Evolutionary conservation across 2,329 filamentous ascomycete genomes (phyloP).

Genomic region (Xylariales sp.): DNA sequence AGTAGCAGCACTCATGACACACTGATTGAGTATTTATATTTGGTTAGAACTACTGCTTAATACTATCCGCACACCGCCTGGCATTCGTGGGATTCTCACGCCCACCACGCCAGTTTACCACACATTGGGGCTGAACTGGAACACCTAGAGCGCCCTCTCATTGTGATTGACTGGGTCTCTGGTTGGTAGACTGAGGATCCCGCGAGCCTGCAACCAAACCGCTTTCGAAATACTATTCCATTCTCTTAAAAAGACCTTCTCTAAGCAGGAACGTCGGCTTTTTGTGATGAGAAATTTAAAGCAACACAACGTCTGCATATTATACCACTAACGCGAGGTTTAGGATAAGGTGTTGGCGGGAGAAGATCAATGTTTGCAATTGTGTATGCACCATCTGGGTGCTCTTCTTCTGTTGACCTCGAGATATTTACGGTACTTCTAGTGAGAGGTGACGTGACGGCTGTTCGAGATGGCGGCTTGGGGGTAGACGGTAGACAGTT

Average conservation of each 20-base stretch:
- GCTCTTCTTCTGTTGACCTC: conserved; percentile 15
- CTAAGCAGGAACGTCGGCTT: conserved; percentile 9
- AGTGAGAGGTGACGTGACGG: conserved; percentile 7
- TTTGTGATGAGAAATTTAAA: conserved; percentile 1
- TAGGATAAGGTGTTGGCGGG: conserved; percentile 2
- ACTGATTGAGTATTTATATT: conserved; percentile 13
- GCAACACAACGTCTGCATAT: conserved; percentile 4
- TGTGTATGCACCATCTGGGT: conserved; percentile 5
- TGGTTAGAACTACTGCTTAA: conserved; percentile 9
- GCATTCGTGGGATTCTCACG: conserved; percentile 1
- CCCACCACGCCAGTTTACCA: neutral
- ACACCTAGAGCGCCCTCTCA: neutral
- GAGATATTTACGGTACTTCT: conserved; percentile 15
- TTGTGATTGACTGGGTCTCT: neutral
- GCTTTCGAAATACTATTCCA: conserved; percentile 5
- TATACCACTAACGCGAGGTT: neutral
- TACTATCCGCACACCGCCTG: neutral
- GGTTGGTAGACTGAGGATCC: neutral
- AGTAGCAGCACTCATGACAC: neutral
- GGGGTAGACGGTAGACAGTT: conserved; percentile 3
- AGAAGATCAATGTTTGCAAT: neutral
- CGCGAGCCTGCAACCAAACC: conserved; percentile 2
- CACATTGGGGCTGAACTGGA: neutral
- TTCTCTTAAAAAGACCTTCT: neutral
- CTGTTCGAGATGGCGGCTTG: neutral